Conservation (phyloP, 164 flowering plant species). For the Liquidambar formosana region DNA sequence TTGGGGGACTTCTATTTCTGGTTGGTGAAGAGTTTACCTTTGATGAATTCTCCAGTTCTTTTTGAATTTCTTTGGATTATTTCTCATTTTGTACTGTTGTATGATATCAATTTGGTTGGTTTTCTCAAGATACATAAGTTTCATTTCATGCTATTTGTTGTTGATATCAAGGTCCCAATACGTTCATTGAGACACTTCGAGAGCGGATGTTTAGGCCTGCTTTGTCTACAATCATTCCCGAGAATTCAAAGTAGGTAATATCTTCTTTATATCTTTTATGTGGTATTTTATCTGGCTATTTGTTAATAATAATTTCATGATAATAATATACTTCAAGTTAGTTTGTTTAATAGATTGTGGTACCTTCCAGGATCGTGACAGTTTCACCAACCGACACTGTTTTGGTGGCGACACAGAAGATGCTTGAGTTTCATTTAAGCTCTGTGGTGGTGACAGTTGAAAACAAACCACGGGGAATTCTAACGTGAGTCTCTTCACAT, state of each 20-base stretch:
- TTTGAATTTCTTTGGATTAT: neutral
- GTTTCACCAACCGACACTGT: constrained; percentile 84
- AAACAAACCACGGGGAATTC: constrained; percentile 81
- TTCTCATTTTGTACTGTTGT: neutral
- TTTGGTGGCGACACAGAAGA: constrained; percentile 70
- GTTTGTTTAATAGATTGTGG: constrained; percentile 10
- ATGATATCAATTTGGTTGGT: neutral
- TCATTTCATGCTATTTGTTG: constrained; percentile 12
- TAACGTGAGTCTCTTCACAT: constrained; percentile 66
- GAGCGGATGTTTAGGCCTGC: constrained; percentile 90
- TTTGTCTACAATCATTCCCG: constrained; percentile 80
- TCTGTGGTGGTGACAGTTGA: constrained; percentile 76
- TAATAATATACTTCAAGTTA: neutral
- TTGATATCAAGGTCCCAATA: constrained; percentile 65
- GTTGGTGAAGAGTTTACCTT: constrained; percentile 37
- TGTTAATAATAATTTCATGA: neutral
- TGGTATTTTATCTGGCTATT: constrained; percentile 1
- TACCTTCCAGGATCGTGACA: constrained; percentile 64
- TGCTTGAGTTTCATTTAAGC: constrained; percentile 71
- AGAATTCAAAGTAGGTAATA: constrained; percentile 99
- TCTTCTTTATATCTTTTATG: constrained; percentile 26
- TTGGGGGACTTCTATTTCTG: constrained; percentile 84
- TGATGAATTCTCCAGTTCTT: neutral
- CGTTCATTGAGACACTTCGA: constrained; percentile 85
- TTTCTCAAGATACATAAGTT: neutral